phyloP scores from a whole-genome alignment of 768 basidiomycete genomes.

The Trametes cinnabarina region DNA sequence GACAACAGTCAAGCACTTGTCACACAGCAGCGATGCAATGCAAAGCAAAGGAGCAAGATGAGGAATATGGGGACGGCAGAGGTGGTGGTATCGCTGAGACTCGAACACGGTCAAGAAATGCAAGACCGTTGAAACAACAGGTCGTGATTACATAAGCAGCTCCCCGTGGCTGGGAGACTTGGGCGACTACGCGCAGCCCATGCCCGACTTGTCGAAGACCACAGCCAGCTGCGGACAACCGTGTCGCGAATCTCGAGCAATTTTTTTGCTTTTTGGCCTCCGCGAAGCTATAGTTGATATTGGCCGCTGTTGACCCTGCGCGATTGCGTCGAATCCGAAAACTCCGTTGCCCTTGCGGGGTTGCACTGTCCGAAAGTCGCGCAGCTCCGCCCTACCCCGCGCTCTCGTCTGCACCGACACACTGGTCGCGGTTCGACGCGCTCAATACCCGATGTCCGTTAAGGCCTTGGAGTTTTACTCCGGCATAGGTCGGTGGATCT shows the following conservation, averaged over 20 bases:
- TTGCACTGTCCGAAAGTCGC: not conserved
- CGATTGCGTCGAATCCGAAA: not conserved
- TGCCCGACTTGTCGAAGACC: not conserved
- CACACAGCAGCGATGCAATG: not conserved
- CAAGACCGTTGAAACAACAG: constrained; percentile 6
- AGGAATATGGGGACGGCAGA: not conserved
- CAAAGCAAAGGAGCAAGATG: not conserved
- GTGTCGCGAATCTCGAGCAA: constrained; percentile 6
- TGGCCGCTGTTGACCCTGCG: constrained; percentile 11
- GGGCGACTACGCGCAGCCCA: not conserved
- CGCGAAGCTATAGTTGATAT: constrained; percentile 1
- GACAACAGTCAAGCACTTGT: not conserved
- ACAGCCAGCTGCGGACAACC: not conserved
- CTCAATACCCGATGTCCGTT: constrained; percentile 8
- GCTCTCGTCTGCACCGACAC: not conserved
- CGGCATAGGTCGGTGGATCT: constrained; percentile 63
- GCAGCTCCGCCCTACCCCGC: not conserved
- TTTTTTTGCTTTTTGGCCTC: constrained; percentile 6
- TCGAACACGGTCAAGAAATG: constrained; percentile 16
- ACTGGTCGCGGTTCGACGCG: not conserved
- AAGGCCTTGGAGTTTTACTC: constrained; percentile 66
- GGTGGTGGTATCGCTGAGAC: constrained; percentile 19
- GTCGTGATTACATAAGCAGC: constrained; percentile 11
- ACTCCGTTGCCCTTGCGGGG: not conserved
- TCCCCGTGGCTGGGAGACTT: not conserved